Conservation (phyloP, 176 grass and related monocot genomes). For the Phoenix roebelenii region DNA sequence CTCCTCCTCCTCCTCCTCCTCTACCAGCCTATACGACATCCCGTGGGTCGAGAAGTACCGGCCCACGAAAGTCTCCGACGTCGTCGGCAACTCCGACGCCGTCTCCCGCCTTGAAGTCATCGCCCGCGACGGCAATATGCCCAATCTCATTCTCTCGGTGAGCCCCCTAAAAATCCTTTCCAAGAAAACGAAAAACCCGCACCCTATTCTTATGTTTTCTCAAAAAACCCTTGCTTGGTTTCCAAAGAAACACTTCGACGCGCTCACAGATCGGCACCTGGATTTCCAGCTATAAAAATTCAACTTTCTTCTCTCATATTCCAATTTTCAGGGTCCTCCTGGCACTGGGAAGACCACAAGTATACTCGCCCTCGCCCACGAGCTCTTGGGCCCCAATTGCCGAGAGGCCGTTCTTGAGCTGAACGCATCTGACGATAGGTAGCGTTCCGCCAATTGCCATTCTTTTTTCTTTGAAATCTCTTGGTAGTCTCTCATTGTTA, state of each 20-base stretch:
- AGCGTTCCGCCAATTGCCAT: neutral
- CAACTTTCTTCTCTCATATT: too few relatives aligned
- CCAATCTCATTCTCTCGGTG: slow-evolving; percentile 95
- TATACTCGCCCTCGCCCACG: slow-evolving; percentile 85
- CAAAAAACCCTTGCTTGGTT: too few relatives aligned
- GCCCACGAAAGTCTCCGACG: slow-evolving; percentile 56
- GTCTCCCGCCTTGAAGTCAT: slow-evolving; percentile 80
- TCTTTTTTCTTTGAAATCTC: too few relatives aligned
- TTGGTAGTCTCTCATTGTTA: too few relatives aligned
- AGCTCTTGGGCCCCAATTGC: slow-evolving; percentile 86
- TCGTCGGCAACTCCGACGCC: slow-evolving; percentile 84
- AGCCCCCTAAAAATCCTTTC: neutral
- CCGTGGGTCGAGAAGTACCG: slow-evolving; percentile 99
- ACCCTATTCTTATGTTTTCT: too few relatives aligned
- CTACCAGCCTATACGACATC: slow-evolving; percentile 40
- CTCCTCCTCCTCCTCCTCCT: slow-evolving; percentile 22
- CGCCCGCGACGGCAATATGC: slow-evolving; percentile 89
- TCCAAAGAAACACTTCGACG: too few relatives aligned
- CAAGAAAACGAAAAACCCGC: neutral
- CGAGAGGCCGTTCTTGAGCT: slow-evolving; percentile 84
- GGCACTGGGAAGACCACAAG: slow-evolving; percentile 94
- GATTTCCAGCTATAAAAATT: too few relatives aligned
- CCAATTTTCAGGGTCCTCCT: slow-evolving; percentile 56
- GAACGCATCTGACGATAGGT: slow-evolving; percentile 97
- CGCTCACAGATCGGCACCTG: too few relatives aligned